Percentiles rank a stretch among this genome's conserved stretches.
These are phyloP conservation scores for Hyaloscypha variabilis DNA, from an alignment of 495 filamentous ascomycete species.

Conservation along the genomic window DNA sequence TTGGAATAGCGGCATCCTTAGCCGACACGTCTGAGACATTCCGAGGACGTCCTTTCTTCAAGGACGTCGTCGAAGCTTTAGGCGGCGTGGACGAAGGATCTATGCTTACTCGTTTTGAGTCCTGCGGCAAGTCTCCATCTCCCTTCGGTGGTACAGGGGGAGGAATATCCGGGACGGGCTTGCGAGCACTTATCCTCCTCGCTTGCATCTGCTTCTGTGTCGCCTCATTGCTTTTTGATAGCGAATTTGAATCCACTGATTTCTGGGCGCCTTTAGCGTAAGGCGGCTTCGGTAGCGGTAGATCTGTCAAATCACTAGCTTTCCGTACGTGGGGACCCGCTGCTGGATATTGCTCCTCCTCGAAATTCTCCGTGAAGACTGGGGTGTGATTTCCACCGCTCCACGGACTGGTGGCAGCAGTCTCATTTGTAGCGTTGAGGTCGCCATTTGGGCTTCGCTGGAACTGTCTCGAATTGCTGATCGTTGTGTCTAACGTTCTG, in stretches of 20 bases:
- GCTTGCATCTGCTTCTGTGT: conserved; percentile 12
- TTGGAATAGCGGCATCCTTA: conserved; percentile 51
- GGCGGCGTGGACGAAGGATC: conserved; percentile 33
- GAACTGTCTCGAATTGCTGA: conserved; percentile 20
- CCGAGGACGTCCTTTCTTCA: conserved; percentile 40
- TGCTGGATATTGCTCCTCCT: conserved; percentile 57
- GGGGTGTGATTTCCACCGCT: conserved; percentile 53
- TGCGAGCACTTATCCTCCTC: conserved; percentile 20
- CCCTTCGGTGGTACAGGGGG: conserved; percentile 34
- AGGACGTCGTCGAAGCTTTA: conserved; percentile 42
- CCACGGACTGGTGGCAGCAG: conserved; percentile 15
- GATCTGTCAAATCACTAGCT: conserved; percentile 43
- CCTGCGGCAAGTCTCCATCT: conserved; percentile 29
- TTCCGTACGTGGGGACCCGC: conserved; percentile 35
- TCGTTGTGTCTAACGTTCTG: conserved; percentile 19
- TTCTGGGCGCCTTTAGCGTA: conserved; percentile 40
- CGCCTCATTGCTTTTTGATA: conserved; percentile 21
- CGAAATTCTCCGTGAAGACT: conserved; percentile 70
- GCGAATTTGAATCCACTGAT: conserved; percentile 35
- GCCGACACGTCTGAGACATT: conserved; percentile 50
- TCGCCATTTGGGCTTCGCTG: conserved; percentile 24
- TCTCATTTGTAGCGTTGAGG: conserved; percentile 22
- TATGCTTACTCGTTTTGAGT: conserved; percentile 41
- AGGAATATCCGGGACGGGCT: conserved; percentile 18
- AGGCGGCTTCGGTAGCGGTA: conserved; percentile 46